Base-by-base conservation (phyloP, 129 eudicot species). In the Artemisia annua region DNA sequence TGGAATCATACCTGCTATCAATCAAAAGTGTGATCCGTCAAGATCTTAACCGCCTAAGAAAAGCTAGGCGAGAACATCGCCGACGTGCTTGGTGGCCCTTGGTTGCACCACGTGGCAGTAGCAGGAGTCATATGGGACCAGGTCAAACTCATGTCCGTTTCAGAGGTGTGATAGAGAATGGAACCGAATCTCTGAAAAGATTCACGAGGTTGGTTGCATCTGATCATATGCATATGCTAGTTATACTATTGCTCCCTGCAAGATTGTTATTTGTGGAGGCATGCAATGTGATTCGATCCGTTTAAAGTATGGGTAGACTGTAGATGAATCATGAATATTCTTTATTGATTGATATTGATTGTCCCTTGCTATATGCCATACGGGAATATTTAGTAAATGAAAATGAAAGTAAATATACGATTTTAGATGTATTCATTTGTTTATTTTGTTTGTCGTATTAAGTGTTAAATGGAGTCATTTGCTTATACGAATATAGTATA, bases 51-150 rank as follows among this genome's bases (percentile, higher is more conserved):
- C 83, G 70, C 15, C 74, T 76, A 16, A 84, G 97, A 59, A 94
- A 85, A 75, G 73, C 66, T 0, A 83, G 72, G 79, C 76, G 96
- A 19, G 86, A 90, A 55, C 82, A 79, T 14, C 73, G 96, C 0
- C 56, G 89, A 48, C 86, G 72, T 56, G 80, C 83, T 56, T 87
- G 95, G 93, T 94, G 97, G 98, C 84, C 91, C 11, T 82, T 89
- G 18, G 84, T 89, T 66, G 78, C 80, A 0, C 77, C 89, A 58
- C 73, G 56, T n/a, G 85, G 75, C 32, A 71, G 63, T 13, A 63
- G 56, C 18, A 53, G 10, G 56, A 46, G 48, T 53, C 69, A 7
- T 11, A 77, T 78, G 28, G 73, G 71, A 14, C 73, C 77, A 19
- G 57, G 35, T 60, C 77, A 62, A 30, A 75, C 73, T 19, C 87